A percentile compares a stretch with the other conserved stretches of the same genome.
phyloP scores from a whole-genome alignment of 345 rosid species.

The Citrus unshiu region DNA sequence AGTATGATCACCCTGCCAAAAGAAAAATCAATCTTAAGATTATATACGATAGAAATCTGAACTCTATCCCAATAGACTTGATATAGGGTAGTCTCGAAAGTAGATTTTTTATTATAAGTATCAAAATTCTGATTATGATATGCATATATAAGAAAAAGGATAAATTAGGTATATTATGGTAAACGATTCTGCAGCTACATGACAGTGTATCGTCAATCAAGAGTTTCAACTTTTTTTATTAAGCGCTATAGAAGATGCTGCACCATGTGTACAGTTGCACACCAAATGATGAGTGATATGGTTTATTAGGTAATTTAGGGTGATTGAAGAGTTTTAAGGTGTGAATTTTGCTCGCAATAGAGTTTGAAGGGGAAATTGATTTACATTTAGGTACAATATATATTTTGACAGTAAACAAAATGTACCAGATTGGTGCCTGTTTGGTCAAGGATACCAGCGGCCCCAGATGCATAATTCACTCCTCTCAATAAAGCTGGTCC shows the following conservation, averaged over 20 bases:
- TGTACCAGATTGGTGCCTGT: slow-evolving; percentile 83
- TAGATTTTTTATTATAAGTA: no score
- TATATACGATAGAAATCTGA: no score
- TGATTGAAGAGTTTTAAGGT: no score
- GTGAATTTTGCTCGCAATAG: background rate
- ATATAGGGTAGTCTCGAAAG: no score
- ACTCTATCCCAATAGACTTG: no score
- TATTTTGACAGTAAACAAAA: no score
- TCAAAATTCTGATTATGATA: no score
- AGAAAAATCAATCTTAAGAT: background rate
- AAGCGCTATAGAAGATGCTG: no score
- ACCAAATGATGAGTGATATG: background rate
- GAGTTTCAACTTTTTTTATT: background rate
- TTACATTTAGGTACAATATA: background rate
- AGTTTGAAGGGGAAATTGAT: background rate
- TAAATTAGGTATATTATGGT: background rate
- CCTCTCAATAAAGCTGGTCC: slow-evolving; percentile 56
- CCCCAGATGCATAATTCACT: slow-evolving; percentile 86
- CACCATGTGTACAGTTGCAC: no score
- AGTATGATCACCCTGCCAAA: slow-evolving; percentile 57
- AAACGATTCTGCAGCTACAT: background rate
- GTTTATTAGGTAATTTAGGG: background rate
- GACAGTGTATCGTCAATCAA: background rate
- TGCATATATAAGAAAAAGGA: background rate
- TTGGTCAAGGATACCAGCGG: slow-evolving; percentile 86